Evolutionary conservation across 768 basidiomycete species (phyloP).

Genomic region (Fomitopsis pulvina): DNA sequence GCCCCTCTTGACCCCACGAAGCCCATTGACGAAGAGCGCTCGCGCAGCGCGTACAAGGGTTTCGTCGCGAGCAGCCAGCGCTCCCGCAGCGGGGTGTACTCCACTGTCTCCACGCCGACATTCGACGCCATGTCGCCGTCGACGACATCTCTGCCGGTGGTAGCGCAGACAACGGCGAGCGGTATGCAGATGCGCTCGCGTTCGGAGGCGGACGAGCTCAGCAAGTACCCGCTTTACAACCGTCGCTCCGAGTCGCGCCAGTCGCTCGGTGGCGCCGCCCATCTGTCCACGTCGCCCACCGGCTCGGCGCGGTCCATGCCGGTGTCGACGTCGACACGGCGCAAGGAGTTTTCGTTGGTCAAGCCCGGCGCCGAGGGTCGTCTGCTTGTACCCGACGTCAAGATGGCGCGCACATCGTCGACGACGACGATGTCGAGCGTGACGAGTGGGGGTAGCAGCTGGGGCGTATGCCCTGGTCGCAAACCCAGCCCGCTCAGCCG

Average conservation of each 20-base stretch:
- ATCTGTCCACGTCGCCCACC: slow-evolving; percentile 23
- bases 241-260: slow-evolving; percentile 47
- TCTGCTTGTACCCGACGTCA: slow-evolving; percentile 47
- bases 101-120: slow-evolving; percentile 28
- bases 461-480: slow-evolving; percentile 9
- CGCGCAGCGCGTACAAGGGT: slow-evolving; percentile 31
- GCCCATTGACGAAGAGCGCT: slow-evolving; percentile 22
- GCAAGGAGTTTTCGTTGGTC: slow-evolving; percentile 39
- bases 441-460: slow-evolving; percentile 6
- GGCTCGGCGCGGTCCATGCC: slow-evolving; percentile 31
- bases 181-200: slow-evolving; percentile 16
- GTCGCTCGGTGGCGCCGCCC: slow-evolving; percentile 25
- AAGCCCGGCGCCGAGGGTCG: slow-evolving; percentile 57
- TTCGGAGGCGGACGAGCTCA: slow-evolving; percentile 34
- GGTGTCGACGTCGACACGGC: slow-evolving; percentile 26
- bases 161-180: background rate
- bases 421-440: slow-evolving; percentile 14
- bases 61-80: slow-evolving; percentile 48
- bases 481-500: slow-evolving; percentile 34
- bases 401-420: slow-evolving; percentile 23
- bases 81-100: slow-evolving; percentile 38
- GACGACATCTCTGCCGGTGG: slow-evolving; percentile 5
- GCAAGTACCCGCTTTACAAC: slow-evolving; percentile 49
- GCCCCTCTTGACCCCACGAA: slow-evolving; percentile 27
- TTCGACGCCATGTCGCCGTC: background rate